Evolutionary conservation across 176 grass and related monocot species (phyloP).

Genomic region (Phragmites australis): DNA sequence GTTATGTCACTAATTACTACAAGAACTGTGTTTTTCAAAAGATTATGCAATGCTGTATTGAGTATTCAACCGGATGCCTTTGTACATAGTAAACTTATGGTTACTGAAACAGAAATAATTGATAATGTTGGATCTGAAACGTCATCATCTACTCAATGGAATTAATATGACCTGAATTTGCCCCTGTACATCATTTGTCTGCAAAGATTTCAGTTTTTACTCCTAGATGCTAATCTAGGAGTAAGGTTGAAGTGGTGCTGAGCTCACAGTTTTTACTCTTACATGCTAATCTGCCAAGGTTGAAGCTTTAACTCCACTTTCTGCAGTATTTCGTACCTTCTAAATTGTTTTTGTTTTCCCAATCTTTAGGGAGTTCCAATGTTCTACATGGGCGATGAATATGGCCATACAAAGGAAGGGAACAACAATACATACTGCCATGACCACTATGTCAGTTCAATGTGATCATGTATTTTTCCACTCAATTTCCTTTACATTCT

Average conservation of each 20-base stretch:
- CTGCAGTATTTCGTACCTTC: not conserved
- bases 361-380: slow-evolving; percentile 85
- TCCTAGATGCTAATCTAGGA: not conserved
- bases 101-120: not conserved
- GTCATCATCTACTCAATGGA: not conserved
- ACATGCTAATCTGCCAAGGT: no score
- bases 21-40: not conserved
- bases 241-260: not conserved
- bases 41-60: not conserved
- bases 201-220: not conserved
- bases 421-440: slow-evolving; percentile 99
- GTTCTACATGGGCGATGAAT: slow-evolving; percentile 97
- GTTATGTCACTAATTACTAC: not conserved
- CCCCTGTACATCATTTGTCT: not conserved
- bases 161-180: not conserved
- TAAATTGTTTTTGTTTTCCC: slow-evolving; percentile 29
- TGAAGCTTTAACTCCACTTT: slow-evolving; percentile 4
- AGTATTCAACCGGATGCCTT: not conserved
- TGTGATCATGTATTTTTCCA: not conserved
- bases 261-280: slow-evolving; percentile 17
- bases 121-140: not conserved
- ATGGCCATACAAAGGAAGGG: slow-evolving; percentile 94
- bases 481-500: not conserved
- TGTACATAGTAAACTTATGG: slow-evolving; percentile 7
- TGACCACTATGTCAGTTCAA: slow-evolving; percentile 66